Evolutionary conservation across 2,329 filamentous ascomycete genomes (phyloP), one percentile per base, ranked within the genome.

Genomic region (Cryphonectria nitschkei): DNA sequence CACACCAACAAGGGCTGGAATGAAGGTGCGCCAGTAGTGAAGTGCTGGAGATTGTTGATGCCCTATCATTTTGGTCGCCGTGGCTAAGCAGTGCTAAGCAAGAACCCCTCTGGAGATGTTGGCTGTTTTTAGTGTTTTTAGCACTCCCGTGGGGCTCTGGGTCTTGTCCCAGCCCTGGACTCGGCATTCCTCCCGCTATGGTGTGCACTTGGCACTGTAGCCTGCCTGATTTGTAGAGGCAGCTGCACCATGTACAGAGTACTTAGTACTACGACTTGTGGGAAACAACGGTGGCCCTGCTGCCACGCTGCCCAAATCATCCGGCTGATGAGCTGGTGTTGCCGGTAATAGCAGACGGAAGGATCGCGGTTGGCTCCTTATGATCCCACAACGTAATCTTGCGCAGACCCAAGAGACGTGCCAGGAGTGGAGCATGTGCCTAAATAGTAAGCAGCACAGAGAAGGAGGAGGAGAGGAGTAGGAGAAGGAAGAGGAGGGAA

Each of bases 311-410:
- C 61, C 19, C 29, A 65, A 9, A 37, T 52, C 43, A 32, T 50
- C 63, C 32, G 3, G 32, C 54, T 58, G 54, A 32, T 58, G 54
- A 32, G 54, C 54, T 58, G 14, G 46, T 54, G 34, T 56, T 58
- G 46, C 66, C 63, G 56, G 68, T 65, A 65, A 68, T 70, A 65
- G 66, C 66, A 60, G 66, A 63, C 50, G 69, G 69, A 68, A 71
- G 69, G 66, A 71, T 68, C 34, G 64, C 66, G 58, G 60, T 65
- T 68, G 69, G 69, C 61, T 68, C 66, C 66, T 64, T n/a, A 22
- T 19, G 22, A 61, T 61, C 58, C 58, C 58, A 61, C 58, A 34
- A 58, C 58, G 58, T 61, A 58, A 58, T 32, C 54, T 58, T 58
- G 54, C 52, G 3, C 52, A 56, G 52, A 32, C 26, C 26, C 2